These are phyloP conservation scores for Pisolithus albus DNA, from an alignment of 768 basidiomycete species.

Conservation along the genomic window DNA sequence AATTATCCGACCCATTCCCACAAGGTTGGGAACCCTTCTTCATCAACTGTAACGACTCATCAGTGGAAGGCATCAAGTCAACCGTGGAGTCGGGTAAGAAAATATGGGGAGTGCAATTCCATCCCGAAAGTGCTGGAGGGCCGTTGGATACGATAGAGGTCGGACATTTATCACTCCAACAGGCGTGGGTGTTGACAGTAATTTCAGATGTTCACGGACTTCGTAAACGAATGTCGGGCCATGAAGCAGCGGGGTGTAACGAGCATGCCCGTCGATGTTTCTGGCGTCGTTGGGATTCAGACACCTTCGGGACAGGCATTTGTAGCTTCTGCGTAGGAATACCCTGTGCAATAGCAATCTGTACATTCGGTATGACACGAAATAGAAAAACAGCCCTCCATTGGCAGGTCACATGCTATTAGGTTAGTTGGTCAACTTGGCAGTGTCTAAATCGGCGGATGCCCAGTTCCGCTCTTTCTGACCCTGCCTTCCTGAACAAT, in stretches of 20 bases:
- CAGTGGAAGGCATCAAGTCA: slow-evolving; percentile 97
- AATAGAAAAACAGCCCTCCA: no score
- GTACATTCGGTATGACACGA: background rate
- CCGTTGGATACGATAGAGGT: slow-evolving; percentile 98
- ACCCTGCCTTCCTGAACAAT: background rate
- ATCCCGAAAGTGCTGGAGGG: slow-evolving; percentile 97
- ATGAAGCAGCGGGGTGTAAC: slow-evolving; percentile 35
- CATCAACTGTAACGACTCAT: slow-evolving; percentile 99
- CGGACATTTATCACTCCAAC: slow-evolving; percentile 13
- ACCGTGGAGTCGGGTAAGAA: slow-evolving; percentile 82
- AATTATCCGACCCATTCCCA: slow-evolving; percentile 91
- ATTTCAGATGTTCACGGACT: slow-evolving; percentile 87
- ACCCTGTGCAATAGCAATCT: slow-evolving; percentile 11
- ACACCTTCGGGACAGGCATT: slow-evolving; percentile 16
- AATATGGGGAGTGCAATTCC: slow-evolving; percentile 99
- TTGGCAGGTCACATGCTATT: background rate
- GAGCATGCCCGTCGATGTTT: slow-evolving; percentile 11
- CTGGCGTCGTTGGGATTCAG: slow-evolving; percentile 14
- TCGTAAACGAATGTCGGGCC: slow-evolving; percentile 72
- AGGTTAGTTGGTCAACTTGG: no score
- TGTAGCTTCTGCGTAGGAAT: slow-evolving; percentile 24
- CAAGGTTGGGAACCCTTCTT: slow-evolving; percentile 98
- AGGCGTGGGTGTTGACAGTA: background rate
- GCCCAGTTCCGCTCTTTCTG: no score
- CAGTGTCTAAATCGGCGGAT: no score